Conservation (phyloP, 306 rosid species). For the Abrus pulchellus region DNA sequence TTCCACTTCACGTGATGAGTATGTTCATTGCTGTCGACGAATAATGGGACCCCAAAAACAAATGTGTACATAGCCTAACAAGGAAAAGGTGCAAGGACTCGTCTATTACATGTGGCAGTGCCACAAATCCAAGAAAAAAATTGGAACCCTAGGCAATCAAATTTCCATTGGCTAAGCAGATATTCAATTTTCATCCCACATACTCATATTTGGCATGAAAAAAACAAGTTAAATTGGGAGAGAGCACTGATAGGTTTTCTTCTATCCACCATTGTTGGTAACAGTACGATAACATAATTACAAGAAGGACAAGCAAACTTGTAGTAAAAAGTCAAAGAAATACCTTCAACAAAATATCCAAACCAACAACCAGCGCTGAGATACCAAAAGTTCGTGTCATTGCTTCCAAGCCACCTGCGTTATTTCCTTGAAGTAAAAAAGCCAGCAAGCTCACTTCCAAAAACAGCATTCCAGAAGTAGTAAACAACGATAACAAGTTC, state of each 20-base stretch:
- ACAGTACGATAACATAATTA: neutral
- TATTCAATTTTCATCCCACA: neutral
- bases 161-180: neutral
- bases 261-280: neutral
- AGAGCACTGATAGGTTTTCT: neutral
- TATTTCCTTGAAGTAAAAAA: slow-evolving; percentile 75
- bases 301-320: neutral
- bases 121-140: neutral
- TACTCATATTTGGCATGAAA: neutral
- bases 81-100: slow-evolving; percentile 27
- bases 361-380: slow-evolving; percentile 68
- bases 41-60: slow-evolving; percentile 67
- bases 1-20: slow-evolving; percentile 61
- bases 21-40: slow-evolving; percentile 57
- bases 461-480: slow-evolving; percentile 66
- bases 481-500: slow-evolving; percentile 55
- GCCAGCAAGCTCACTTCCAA: slow-evolving; percentile 81
- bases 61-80: slow-evolving; percentile 66
- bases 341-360: slow-evolving; percentile 74
- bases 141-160: neutral
- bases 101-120: slow-evolving; percentile 22
- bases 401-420: slow-evolving; percentile 67
- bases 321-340: neutral
- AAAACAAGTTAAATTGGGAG: neutral
- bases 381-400: slow-evolving; percentile 66